Conservation (phyloP, 1,139 yeast genomes). For the Saccharomyces hybrid region DNA sequence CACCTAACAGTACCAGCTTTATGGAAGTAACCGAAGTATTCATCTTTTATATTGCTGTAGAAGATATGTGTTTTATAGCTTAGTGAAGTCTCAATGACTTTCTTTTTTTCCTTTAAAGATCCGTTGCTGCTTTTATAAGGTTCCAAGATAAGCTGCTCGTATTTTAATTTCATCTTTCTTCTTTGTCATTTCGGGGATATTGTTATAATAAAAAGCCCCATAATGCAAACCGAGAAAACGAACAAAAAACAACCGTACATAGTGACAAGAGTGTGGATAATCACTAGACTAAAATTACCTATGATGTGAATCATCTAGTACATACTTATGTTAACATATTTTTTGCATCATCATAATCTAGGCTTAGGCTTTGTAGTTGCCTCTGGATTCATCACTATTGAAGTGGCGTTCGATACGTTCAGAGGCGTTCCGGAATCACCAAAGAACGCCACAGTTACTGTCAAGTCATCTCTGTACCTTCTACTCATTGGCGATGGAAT, state of each 20-base stretch:
- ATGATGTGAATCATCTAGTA: not conserved
- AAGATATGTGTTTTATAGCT: not conserved
- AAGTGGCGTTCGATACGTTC: conserved; percentile 40
- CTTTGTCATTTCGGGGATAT: not conserved
- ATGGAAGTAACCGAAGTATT: conserved; percentile 53
- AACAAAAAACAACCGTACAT: not conserved
- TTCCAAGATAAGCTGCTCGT: not conserved
- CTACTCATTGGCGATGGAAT: conserved; percentile 93
- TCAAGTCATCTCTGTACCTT: conserved; percentile 87
- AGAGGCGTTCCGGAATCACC: conserved; percentile 45
- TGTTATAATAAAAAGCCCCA: not conserved
- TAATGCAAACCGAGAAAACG: not conserved
- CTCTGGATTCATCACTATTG: conserved; percentile 43
- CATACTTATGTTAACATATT: not conserved
- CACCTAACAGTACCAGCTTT: conserved; percentile 84
- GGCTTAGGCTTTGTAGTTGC: conserved; percentile 51
- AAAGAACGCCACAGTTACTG: conserved; percentile 92
- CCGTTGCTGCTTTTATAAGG: not conserved
- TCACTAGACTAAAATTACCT: not conserved
- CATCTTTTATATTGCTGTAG: conserved; percentile 9
- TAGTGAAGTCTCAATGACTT: not conserved
- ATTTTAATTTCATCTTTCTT: not conserved
- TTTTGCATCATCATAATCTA: conserved; percentile 34
- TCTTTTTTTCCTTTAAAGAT: not conserved
- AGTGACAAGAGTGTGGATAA: not conserved